Conservation (phyloP, 2,329 filamentous ascomycete genomes). For the Ramularia endophylla region DNA sequence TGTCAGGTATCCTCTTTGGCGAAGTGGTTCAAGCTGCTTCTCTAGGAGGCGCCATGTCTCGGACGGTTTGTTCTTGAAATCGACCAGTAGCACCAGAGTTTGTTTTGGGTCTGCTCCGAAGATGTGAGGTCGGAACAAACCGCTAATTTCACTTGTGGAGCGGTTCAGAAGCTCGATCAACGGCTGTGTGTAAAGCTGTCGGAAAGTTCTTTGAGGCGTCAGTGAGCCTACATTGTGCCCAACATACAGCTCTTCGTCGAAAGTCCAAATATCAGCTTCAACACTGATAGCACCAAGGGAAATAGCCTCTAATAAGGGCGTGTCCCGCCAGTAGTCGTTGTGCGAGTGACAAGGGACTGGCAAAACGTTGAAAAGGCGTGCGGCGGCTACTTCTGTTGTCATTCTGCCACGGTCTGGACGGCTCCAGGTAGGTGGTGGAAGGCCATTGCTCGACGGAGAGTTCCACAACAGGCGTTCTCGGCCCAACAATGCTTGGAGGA, state of each 20-base stretch:
- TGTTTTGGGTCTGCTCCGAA: conserved; percentile 35
- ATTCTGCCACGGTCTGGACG: conserved; percentile 35
- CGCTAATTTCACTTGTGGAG: conserved; percentile 42
- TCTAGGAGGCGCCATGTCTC: conserved; percentile 49
- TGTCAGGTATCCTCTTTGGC: conserved; percentile 47
- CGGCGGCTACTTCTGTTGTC: too few species aligned
- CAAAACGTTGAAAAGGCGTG: conserved; percentile 36
- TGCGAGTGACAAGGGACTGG: conserved; percentile 55
- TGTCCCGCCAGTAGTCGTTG: conserved; percentile 54
- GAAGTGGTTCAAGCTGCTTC: conserved; percentile 52
- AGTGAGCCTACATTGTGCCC: conserved; percentile 56
- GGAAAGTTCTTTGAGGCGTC: conserved; percentile 53
- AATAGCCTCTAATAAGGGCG: conserved; percentile 50
- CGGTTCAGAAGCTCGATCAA: conserved; percentile 52
- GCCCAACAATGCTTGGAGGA: conserved; percentile 34
- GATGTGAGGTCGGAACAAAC: too few species aligned
- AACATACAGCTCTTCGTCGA: conserved; percentile 53
- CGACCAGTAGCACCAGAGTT: conserved; percentile 58
- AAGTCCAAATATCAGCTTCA: conserved; percentile 53
- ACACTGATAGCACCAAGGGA: conserved; percentile 50
- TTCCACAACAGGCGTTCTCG: conserved; percentile 35
- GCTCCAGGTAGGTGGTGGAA: conserved; percentile 37
- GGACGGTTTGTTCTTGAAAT: conserved; percentile 57
- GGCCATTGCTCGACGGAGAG: conserved; percentile 23
- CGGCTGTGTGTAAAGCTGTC: conserved; percentile 59